Conservation (phyloP, 805 yeast genomes). For the Saccharomycopsis synnaedendra region DNA sequence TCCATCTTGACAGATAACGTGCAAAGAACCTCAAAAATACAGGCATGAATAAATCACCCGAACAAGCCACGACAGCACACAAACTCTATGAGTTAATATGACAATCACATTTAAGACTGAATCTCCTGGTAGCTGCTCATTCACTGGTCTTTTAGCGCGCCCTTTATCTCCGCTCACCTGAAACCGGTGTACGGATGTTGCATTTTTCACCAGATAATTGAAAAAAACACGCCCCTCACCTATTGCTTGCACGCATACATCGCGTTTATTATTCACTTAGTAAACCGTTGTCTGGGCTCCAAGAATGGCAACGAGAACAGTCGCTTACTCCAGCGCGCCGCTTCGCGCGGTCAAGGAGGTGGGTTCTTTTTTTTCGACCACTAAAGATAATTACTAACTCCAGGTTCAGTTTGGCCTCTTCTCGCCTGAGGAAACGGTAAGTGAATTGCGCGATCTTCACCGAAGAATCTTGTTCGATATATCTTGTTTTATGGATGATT, state of each 20-base stretch:
- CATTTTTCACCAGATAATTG: background rate
- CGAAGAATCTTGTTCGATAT: background rate
- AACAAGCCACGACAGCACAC: no score
- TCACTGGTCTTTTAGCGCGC: background rate
- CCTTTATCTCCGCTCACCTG: background rate
- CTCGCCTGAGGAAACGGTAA: conserved; percentile 86
- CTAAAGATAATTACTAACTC: conserved; percentile 1
- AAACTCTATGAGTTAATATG: no score
- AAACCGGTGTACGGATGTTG: background rate
- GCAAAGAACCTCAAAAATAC: no score
- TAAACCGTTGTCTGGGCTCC: background rate
- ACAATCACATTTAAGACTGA: no score
- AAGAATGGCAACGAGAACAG: conserved; percentile 21
- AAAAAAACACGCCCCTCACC: background rate
- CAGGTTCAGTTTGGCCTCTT: conserved; percentile 92
- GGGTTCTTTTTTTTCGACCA: conserved; percentile 21
- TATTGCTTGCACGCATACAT: background rate
- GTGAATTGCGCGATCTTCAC: conserved; percentile 17
- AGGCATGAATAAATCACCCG: no score
- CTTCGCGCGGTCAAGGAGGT: conserved; percentile 94
- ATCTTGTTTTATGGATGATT: no score
- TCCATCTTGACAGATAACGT: no score
- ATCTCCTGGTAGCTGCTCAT: no score
- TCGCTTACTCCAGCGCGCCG: conserved; percentile 97
- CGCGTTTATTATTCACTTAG: conserved; percentile 5